Conservation (phyloP, 129 eudicot species). For the carrot (Daucus carota) region DH1_v3.0 NC_030389.2:15885501-15886000, state of each 20-base stretch:
- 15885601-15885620: slow-evolving; percentile 59
- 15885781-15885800: slow-evolving; percentile 63
- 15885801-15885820: slow-evolving; percentile 36
- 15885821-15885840: slow-evolving; percentile 30
- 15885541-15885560: slow-evolving; percentile 70
- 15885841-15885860: slow-evolving; percentile 55
- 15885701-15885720: slow-evolving; percentile 53
- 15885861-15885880: slow-evolving; percentile 15
- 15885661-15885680: slow-evolving; percentile 54
- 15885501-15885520: slow-evolving; percentile 80
- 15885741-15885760: slow-evolving; percentile 71
- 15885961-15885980: slow-evolving; percentile 79
- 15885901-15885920: slow-evolving; percentile 16
- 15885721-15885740: slow-evolving; percentile 31
- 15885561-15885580: slow-evolving; percentile 86
- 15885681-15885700: slow-evolving; percentile 73
- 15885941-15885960: slow-evolving; percentile 91
- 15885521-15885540: slow-evolving; percentile 32
- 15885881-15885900: slow-evolving; percentile 23
- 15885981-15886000: slow-evolving; percentile 94
- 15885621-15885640: slow-evolving; percentile 55
- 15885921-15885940: slow-evolving; percentile 16
- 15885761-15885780: slow-evolving; percentile 67
- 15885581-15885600: slow-evolving; percentile 83
- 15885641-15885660: slow-evolving; percentile 37